Conservation (phyloP, 163 green algal genomes). For the Trebouxiophyceae sp. region DNA sequence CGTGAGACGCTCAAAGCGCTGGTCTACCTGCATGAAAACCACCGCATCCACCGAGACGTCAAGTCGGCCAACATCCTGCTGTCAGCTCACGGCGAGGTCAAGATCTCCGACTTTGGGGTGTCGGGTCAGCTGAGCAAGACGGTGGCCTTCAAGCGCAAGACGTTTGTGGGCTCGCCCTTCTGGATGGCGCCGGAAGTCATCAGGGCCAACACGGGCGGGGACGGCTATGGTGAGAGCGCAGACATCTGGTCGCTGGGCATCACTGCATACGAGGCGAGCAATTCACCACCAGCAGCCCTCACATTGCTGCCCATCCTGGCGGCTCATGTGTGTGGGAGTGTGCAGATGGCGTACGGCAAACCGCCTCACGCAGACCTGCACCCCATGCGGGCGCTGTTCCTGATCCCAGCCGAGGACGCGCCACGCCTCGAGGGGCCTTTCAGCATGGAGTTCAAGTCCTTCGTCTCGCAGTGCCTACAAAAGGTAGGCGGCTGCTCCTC, state of each 20-base stretch:
- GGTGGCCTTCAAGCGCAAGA: slow-evolving; percentile 75
- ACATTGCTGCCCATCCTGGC: too few species aligned
- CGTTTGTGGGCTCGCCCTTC: slow-evolving; percentile 94
- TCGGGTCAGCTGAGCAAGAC: slow-evolving; percentile 82
- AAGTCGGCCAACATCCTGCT: slow-evolving; percentile 92
- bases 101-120: slow-evolving; percentile 94
- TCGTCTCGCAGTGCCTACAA: slow-evolving; percentile 70
- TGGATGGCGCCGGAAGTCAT: slow-evolving; percentile 93
- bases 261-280: slow-evolving; percentile 80
- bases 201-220: slow-evolving; percentile 36
- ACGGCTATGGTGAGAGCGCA: slow-evolving; percentile 75
- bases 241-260: slow-evolving; percentile 96
- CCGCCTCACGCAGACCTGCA: slow-evolving; percentile 78
- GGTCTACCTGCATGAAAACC: slow-evolving; percentile 44
- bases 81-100: slow-evolving; percentile 60
- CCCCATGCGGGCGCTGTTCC: slow-evolving; percentile 89
- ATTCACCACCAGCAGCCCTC: not conserved
- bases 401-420: slow-evolving; percentile 80
- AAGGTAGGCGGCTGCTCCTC: slow-evolving; percentile 24
- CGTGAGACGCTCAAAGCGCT: slow-evolving; percentile 38
- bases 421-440: slow-evolving; percentile 70
- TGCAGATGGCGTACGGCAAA: slow-evolving; percentile 78
- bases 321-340: not conserved
- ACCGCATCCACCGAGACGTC: slow-evolving; percentile 77
- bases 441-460: slow-evolving; percentile 74